A percentile compares a stretch with the other conserved stretches of the same genome.
phyloP scores from a whole-genome alignment of 192 early-diverging fungal genomes.

The Backusella circina region DNA sequence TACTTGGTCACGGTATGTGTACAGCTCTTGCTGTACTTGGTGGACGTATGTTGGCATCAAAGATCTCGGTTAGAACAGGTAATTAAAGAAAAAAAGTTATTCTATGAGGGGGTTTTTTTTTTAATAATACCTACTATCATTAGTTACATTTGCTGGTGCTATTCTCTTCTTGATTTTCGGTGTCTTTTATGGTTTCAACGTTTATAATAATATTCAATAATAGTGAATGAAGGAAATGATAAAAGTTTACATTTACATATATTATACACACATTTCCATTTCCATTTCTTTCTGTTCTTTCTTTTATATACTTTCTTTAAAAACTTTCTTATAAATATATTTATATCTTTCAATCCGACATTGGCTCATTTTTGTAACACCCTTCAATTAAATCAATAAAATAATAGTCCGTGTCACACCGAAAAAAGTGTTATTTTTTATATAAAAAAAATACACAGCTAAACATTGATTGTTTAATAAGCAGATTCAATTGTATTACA shows the following conservation, averaged over 20 bases:
- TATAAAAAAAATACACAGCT: background rate
- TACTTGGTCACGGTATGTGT: slow-evolving; percentile 91
- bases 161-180: slow-evolving; percentile 89
- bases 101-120: no score
- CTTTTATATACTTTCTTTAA: background rate
- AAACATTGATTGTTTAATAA: background rate
- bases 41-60: slow-evolving; percentile 80
- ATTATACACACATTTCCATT: background rate
- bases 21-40: slow-evolving; percentile 91
- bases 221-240: background rate
- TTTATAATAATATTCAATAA: slow-evolving; percentile 4
- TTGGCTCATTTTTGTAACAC: background rate
- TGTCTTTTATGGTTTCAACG: slow-evolving; percentile 15
- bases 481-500: background rate
- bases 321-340: background rate
- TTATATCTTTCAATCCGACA: background rate
- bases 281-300: background rate
- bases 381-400: background rate
- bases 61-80: slow-evolving; percentile 86
- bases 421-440: background rate
- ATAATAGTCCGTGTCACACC: background rate
- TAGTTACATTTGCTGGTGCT: slow-evolving; percentile 79
- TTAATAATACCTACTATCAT: no score
- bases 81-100: slow-evolving; percentile 8
- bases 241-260: background rate